These are phyloP conservation scores for Irpex lacteus DNA, from an alignment of 1,284 basidiomycete genomes.

Conservation along the genomic window DNA sequence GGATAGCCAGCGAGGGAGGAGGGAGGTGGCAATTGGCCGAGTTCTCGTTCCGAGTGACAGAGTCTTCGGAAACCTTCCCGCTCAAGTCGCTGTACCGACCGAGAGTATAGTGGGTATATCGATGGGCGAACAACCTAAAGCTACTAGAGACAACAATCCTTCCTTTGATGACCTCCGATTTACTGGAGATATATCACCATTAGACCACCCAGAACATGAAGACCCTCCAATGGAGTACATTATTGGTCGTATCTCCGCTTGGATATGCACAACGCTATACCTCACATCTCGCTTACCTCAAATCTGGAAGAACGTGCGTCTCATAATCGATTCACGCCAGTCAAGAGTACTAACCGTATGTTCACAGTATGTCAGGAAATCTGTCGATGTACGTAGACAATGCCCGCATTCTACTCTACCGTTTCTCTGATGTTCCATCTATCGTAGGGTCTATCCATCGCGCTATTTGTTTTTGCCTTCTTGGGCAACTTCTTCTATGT, in stretches of 20 bases:
- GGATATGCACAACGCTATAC: slow-evolving; percentile 90
- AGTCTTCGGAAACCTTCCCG: slow-evolving; percentile 9
- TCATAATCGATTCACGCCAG: not conserved
- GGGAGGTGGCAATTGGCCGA: slow-evolving; percentile 27
- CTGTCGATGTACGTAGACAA: slow-evolving; percentile 64
- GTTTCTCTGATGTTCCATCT: too few relatives aligned
- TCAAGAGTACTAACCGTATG: not conserved
- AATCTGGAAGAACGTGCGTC: slow-evolving; percentile 94
- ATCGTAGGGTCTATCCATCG: slow-evolving; percentile 83
- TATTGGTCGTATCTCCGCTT: slow-evolving; percentile 86
- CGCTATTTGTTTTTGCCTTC: slow-evolving; percentile 90
- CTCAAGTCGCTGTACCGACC: not conserved
- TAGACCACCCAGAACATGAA: slow-evolving; percentile 25
- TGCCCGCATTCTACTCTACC: too few relatives aligned
- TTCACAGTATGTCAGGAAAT: slow-evolving; percentile 80
- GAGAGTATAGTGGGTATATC: not conserved
- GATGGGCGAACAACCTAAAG: not conserved
- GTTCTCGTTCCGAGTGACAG: slow-evolving; percentile 23
- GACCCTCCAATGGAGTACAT: slow-evolving; percentile 52
- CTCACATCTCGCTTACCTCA: slow-evolving; percentile 90
- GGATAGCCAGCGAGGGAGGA: slow-evolving; percentile 25
- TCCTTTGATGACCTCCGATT: slow-evolving; percentile 11
- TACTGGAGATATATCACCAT: slow-evolving; percentile 1
- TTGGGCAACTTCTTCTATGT: slow-evolving; percentile 91
- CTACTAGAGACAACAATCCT: not conserved